Base-by-base conservation (phyloP, 108 stramenopile genomes). In the Ochromonas danica region DNA sequence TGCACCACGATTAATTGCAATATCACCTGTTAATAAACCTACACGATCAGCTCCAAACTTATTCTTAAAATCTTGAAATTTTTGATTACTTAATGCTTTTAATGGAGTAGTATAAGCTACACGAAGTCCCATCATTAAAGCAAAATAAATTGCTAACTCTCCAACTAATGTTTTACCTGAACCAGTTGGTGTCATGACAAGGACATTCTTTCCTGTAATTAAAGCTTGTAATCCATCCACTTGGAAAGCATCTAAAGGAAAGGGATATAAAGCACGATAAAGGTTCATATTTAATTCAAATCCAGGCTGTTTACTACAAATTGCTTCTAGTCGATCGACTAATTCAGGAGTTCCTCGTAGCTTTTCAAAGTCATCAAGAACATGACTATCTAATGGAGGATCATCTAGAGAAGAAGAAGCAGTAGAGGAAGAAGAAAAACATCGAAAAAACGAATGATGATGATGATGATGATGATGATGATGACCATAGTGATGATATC, bases 41-140 rank as follows among this genome's bases (percentile, higher is more conserved):
- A 92, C 92, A 39, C 85, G 79, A 1, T 85, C 85, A 0, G 80
- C 84, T 6, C 92, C 93, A 86, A 94, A 95, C 41, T 88, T 82
- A 67, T 87, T 78, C 71, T 91, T 78, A 79, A 95, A 86, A 79
- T 97, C 96, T 10, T 79, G 77, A 83, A 89, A 97, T 80, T 96
- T 96, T 84, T 96, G 96, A 88, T 96, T 96, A 42, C 90, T 91
- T 38, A 96, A 78, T 25, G 96, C 96, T 82, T 96, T 96, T 22
- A 96, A 85, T 0, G 96, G 96, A 0, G 94, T 96, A 17, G 96
- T 96, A 79, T 96, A 96, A 60, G 92, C 91, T 22, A 90, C 84
- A 0, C 86, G 77, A 62, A 90, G 85, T 45, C 82, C 81, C 3
- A 91, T 90, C 36, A 86, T 85, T 2, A 87, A 75, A 3, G 88